A percentile compares a stretch with the other conserved stretches of the same genome.
phyloP scores from a whole-genome alignment of 345 rosid species.

The Mangifera indica region DNA sequence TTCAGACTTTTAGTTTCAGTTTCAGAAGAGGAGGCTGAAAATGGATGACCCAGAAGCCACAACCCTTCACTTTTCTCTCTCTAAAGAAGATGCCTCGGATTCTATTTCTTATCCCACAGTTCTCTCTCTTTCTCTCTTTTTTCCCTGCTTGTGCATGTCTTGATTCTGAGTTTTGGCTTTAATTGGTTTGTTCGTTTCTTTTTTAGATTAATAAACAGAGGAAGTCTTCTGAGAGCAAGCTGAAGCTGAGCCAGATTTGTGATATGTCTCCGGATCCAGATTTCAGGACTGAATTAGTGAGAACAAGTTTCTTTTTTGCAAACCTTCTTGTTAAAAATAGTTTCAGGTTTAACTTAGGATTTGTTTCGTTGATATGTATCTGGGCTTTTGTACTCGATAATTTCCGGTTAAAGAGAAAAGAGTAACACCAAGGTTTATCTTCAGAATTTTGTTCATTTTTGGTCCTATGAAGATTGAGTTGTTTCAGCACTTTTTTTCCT shows the following conservation, averaged over 20 bases:
- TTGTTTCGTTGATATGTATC: not conserved
- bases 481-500: not conserved
- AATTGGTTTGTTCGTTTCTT: not conserved
- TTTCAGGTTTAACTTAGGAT: conserved; percentile 10
- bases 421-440: not conserved
- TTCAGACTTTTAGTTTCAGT: too few species aligned
- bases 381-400: not conserved
- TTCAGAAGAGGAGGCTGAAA: too few species aligned
- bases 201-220: conserved; percentile 13
- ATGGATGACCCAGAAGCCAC: conserved; percentile 13
- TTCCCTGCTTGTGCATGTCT: not conserved
- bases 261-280: conserved; percentile 17
- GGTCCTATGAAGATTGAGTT: not conserved
- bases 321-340: conserved; percentile 2
- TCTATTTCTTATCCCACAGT: not conserved
- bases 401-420: not conserved
- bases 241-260: conserved; percentile 9
- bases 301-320: not conserved
- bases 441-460: conserved; percentile 12
- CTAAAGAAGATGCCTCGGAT: too few species aligned
- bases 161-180: not conserved
- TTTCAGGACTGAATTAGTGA: conserved; percentile 11
- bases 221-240: conserved; percentile 20
- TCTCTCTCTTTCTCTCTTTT: not conserved
- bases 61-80: not conserved